A percentile compares a stretch with the other conserved stretches of the same genome.
These are phyloP conservation scores for Neurospora hispaniola DNA, from an alignment of 495 filamentous ascomycete genomes.

Conservation along the genomic window DNA sequence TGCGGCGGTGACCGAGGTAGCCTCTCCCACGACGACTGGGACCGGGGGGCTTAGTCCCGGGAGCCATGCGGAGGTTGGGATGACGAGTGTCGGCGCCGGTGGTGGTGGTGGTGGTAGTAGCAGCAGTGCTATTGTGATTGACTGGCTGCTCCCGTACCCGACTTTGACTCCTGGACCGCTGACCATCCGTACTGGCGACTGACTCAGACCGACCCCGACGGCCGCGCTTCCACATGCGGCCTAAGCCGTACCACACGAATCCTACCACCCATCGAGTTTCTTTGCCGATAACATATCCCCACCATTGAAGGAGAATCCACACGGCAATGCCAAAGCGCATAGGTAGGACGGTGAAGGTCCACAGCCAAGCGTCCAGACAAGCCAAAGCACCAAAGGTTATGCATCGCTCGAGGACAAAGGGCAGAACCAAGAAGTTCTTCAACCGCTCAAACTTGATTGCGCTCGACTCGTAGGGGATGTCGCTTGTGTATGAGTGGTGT, in stretches of 20 bases:
- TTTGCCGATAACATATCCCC: conserved; percentile 49
- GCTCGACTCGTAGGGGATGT: conserved; percentile 91
- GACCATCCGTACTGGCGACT: conserved; percentile 13
- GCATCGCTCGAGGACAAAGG: conserved; percentile 71
- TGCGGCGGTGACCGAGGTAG: conserved; percentile 54
- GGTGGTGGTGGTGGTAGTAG: neutral
- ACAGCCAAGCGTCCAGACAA: conserved; percentile 94
- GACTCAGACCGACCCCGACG: conserved; percentile 37
- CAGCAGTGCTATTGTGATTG: conserved; percentile 5
- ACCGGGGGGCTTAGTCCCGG: conserved; percentile 1
- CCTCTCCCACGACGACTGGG: conserved; percentile 15
- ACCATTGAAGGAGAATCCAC: conserved; percentile 63
- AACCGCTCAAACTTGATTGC: conserved; percentile 89
- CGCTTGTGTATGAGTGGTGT: conserved; percentile 55
- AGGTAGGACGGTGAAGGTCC: conserved; percentile 89
- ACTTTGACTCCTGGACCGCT: conserved; percentile 27
- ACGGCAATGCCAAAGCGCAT: conserved; percentile 80
- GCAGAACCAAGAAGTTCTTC: conserved; percentile 77
- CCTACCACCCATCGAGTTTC: conserved; percentile 57
- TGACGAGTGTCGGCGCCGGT: neutral
- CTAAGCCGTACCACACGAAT: conserved; percentile 66
- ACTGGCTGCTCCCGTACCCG: conserved; percentile 20
- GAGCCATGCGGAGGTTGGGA: neutral
- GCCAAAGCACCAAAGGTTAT: conserved; percentile 81
- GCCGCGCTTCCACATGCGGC: conserved; percentile 59